Evolutionary conservation across 768 basidiomycete genomes (phyloP).

Genomic region (Lactifluus volemus): DNA sequence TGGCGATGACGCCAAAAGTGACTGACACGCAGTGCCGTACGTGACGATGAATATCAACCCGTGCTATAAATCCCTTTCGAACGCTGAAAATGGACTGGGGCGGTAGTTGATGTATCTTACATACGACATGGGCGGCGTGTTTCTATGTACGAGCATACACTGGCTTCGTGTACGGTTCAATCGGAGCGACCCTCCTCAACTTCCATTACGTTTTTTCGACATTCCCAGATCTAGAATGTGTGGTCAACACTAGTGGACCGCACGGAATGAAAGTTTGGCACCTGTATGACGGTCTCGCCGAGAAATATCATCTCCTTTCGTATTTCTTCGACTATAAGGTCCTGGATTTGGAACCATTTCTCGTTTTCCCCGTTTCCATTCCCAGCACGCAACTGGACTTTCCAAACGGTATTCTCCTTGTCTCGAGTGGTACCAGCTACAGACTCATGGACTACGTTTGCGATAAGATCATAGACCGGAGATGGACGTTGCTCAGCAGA

Average conservation of each 20-base stretch:
- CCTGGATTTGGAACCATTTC: conserved; percentile 95
- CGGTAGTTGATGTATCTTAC: background rate
- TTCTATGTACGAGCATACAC: background rate
- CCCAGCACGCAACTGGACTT: conserved; percentile 73
- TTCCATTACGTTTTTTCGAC: background rate
- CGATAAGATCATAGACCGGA: conserved; percentile 86
- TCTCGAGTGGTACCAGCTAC: conserved; percentile 93
- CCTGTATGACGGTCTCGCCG: conserved; percentile 95
- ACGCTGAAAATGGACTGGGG: background rate
- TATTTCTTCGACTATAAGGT: conserved; percentile 94
- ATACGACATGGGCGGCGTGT: background rate
- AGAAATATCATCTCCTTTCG: conserved; percentile 96
- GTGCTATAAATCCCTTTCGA: background rate
- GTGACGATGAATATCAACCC: background rate
- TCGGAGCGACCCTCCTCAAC: background rate
- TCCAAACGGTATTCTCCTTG: conserved; percentile 89
- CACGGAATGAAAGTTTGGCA: conserved; percentile 24
- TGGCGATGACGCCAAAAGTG: background rate
- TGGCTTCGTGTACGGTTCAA: background rate
- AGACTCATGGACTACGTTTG: conserved; percentile 92
- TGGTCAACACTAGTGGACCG: conserved; percentile 3
- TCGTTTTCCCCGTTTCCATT: conserved; percentile 74
- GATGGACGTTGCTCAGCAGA: conserved; percentile 47
- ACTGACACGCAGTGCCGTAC: background rate
- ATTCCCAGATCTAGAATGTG: conserved; percentile 16